phyloP scores from a whole-genome alignment of 2,329 filamentous ascomycete species.

The Thermothelomyces thermophilus region DNA sequence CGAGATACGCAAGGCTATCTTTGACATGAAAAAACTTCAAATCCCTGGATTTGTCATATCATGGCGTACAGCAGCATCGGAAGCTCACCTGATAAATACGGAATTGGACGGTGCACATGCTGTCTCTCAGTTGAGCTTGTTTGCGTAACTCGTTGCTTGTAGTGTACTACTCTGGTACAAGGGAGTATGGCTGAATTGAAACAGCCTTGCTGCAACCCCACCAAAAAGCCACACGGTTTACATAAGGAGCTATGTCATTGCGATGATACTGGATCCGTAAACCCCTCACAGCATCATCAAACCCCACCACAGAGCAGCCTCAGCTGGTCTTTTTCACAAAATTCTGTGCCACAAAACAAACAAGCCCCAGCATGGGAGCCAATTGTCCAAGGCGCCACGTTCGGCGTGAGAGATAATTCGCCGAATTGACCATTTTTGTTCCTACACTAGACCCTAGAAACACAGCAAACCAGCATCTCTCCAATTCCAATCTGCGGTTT shows the following conservation, averaged over 20 bases:
- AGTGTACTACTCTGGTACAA: too few species aligned
- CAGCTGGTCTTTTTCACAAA: background rate
- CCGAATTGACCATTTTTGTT: background rate
- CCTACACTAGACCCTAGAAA: background rate
- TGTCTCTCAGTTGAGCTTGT: too few species aligned
- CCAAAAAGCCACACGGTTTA: conserved; percentile 2
- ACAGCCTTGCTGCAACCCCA: conserved; percentile 1
- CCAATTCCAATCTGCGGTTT: conserved; percentile 1
- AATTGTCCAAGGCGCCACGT: background rate
- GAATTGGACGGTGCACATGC: too few species aligned
- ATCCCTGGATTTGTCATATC: too few species aligned
- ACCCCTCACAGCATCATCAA: conserved; percentile 17
- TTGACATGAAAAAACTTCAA: too few species aligned
- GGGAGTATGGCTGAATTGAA: too few species aligned
- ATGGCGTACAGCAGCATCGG: too few species aligned
- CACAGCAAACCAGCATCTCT: background rate
- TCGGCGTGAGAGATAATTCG: background rate
- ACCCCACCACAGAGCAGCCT: background rate
- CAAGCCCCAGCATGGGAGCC: background rate
- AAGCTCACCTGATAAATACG: too few species aligned
- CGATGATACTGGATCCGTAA: conserved; percentile 14
- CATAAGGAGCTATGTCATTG: conserved; percentile 14
- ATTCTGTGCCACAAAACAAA: background rate
- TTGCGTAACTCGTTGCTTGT: too few species aligned
- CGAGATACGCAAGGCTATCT: too few species aligned